phyloP scores from a whole-genome alignment of 176 grass and related monocot species.

The Bothriochloa decipiens region DNA sequence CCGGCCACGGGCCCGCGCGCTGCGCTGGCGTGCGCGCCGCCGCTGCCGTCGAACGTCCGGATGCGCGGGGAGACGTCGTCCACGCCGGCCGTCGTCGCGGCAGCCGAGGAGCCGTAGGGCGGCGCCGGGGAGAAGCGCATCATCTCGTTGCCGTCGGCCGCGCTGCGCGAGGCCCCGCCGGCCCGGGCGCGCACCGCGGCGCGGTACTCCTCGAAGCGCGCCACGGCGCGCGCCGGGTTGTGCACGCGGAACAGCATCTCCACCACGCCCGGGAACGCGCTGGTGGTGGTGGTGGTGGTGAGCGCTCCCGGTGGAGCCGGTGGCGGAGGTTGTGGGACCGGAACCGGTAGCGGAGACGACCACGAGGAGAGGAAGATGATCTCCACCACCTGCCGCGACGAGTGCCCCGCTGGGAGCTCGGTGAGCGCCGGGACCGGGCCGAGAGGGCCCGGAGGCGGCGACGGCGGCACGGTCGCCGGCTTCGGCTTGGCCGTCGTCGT shows the following conservation, averaged over 20 bases:
- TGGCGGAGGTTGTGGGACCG: background rate
- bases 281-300: background rate
- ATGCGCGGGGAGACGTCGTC: slow-evolving; percentile 35
- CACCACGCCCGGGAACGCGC: slow-evolving; percentile 65
- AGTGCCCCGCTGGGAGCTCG: slow-evolving; percentile 77
- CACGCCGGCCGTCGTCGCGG: slow-evolving; percentile 12
- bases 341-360: background rate
- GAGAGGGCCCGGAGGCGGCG: slow-evolving; percentile 39
- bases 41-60: slow-evolving; percentile 84
- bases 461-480: slow-evolving; percentile 28
- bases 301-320: slow-evolving; percentile 22
- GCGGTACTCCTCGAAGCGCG: slow-evolving; percentile 92
- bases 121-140: slow-evolving; percentile 73
- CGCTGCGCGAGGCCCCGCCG: slow-evolving; percentile 53
- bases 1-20: slow-evolving; percentile 33
- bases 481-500: slow-evolving; percentile 16
- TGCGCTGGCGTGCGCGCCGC: slow-evolving; percentile 73
- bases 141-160: slow-evolving; percentile 94
- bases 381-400: slow-evolving; percentile 87
- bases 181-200: slow-evolving; percentile 55
- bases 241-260: slow-evolving; percentile 97
- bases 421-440: slow-evolving; percentile 70
- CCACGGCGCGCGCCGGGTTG: slow-evolving; percentile 69
- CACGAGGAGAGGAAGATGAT: slow-evolving; percentile 92
- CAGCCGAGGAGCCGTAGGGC: background rate